These are phyloP conservation scores for Astragalus glycyphyllos DNA, from an alignment of 306 rosid species.

Conservation along the genomic window DNA sequence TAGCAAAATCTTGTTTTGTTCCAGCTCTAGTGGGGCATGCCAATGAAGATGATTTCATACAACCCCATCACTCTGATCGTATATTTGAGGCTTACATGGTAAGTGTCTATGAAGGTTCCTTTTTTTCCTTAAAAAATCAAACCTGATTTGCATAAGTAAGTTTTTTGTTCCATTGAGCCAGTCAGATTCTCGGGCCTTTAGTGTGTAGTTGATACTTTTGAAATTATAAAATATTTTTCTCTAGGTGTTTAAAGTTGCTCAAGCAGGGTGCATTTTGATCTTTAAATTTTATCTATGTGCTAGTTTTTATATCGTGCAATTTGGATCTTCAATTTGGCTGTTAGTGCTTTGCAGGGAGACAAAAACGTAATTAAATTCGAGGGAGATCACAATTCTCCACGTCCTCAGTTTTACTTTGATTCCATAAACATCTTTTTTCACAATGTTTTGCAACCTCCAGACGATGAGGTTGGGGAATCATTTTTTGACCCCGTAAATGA, in stretches of 20 bases:
- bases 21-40: conserved; percentile 94
- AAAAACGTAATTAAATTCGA: conserved; percentile 96
- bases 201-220: conserved; percentile 29
- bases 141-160: conserved; percentile 9
- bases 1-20: conserved; percentile 91
- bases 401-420: conserved; percentile 98
- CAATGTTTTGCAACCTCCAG: conserved; percentile 98
- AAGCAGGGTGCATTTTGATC: conserved; percentile 1
- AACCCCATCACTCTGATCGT: conserved; percentile 90
- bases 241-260: conserved; percentile 22
- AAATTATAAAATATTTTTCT: conserved; percentile 31
- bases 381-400: conserved; percentile 99
- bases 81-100: conserved; percentile 92
- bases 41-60: conserved; percentile 94
- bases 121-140: neutral
- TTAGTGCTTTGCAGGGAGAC: conserved; percentile 80
- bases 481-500: conserved; percentile 64
- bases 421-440: conserved; percentile 95
- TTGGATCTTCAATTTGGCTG: conserved; percentile 26
- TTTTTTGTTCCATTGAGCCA: conserved; percentile 24
- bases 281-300: conserved; percentile 16
- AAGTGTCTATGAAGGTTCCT: conserved; percentile 39
- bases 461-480: conserved; percentile 84
- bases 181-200: conserved; percentile 11
- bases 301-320: conserved; percentile 12